phyloP scores from a whole-genome alignment of 2,329 filamentous ascomycete species.

The Endocalyx cinctus region DNA sequence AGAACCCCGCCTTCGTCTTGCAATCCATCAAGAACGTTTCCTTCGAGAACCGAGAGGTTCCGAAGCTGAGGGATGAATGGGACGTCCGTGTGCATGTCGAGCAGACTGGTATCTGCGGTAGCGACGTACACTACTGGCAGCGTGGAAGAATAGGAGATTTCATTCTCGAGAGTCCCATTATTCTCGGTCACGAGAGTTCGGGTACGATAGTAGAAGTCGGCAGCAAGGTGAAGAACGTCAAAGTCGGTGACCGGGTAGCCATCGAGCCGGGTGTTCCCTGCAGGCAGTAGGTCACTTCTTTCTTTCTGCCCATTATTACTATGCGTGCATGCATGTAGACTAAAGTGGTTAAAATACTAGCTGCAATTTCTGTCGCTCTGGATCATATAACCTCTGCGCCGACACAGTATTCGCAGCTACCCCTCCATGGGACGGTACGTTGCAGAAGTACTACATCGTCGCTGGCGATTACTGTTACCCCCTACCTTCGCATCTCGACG shows the following conservation, averaged over 20 bases:
- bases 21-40: constrained; percentile 37
- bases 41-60: constrained; percentile 39
- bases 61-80: constrained; percentile 33
- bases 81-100: constrained; percentile 41
- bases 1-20: constrained; percentile 45
- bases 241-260: constrained; percentile 40
- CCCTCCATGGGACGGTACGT: constrained; percentile 44
- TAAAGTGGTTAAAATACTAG: no score
- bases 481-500: constrained; percentile 37
- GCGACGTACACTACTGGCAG: constrained; percentile 42
- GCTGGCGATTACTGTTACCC: constrained; percentile 43
- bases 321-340: no score
- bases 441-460: constrained; percentile 44
- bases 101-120: constrained; percentile 44
- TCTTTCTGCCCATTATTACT: no score
- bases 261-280: constrained; percentile 46
- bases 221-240: constrained; percentile 34
- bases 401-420: constrained; percentile 45
- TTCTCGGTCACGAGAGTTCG: constrained; percentile 43
- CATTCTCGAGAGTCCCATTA: constrained; percentile 38
- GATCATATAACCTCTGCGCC: constrained; percentile 36
- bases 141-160: constrained; percentile 44
- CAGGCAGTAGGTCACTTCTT: constrained; percentile 11
- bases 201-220: constrained; percentile 38
- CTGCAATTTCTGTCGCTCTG: constrained; percentile 38